Evolutionary conservation across 2,329 filamentous ascomycete genomes (phyloP).

Genomic region (Cladosporium phlei): DNA sequence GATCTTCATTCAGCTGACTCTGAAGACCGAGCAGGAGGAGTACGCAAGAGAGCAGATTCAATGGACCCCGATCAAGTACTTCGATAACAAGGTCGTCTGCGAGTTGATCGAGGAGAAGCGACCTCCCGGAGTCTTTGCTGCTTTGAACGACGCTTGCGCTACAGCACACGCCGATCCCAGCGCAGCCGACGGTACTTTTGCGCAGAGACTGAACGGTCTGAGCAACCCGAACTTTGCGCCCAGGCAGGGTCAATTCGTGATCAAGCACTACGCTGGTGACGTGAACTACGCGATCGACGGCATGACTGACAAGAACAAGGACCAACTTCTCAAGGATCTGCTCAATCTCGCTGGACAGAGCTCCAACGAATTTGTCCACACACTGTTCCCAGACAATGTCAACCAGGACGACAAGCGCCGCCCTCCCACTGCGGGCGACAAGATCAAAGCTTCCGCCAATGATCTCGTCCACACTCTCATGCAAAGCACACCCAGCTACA

Average conservation of each 20-base stretch:
- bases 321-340: slow-evolving; percentile 89
- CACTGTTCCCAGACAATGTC: slow-evolving; percentile 84
- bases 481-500: slow-evolving; percentile 96
- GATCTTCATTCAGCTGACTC: slow-evolving; percentile 95
- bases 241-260: slow-evolving; percentile 91
- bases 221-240: slow-evolving; percentile 87
- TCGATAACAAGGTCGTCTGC: slow-evolving; percentile 98
- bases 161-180: slow-evolving; percentile 95
- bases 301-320: slow-evolving; percentile 99
- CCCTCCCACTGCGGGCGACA: slow-evolving; percentile 90
- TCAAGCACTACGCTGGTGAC: slow-evolving; percentile 98
- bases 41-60: slow-evolving; percentile 94
- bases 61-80: slow-evolving; percentile 99
- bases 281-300: slow-evolving; percentile 91
- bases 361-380: slow-evolving; percentile 79
- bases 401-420: slow-evolving; percentile 93
- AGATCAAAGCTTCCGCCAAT: slow-evolving; percentile 92
- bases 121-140: slow-evolving; percentile 88
- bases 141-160: slow-evolving; percentile 94
- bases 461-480: slow-evolving; percentile 91
- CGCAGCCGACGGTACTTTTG: slow-evolving; percentile 92
- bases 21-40: slow-evolving; percentile 96
- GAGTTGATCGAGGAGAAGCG: slow-evolving; percentile 90
- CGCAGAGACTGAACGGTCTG: slow-evolving; percentile 86
- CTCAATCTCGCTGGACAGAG: slow-evolving; percentile 81